Conservation (phyloP, 2,329 filamentous ascomycete genomes). For the Talaromyces sp. region DNA sequence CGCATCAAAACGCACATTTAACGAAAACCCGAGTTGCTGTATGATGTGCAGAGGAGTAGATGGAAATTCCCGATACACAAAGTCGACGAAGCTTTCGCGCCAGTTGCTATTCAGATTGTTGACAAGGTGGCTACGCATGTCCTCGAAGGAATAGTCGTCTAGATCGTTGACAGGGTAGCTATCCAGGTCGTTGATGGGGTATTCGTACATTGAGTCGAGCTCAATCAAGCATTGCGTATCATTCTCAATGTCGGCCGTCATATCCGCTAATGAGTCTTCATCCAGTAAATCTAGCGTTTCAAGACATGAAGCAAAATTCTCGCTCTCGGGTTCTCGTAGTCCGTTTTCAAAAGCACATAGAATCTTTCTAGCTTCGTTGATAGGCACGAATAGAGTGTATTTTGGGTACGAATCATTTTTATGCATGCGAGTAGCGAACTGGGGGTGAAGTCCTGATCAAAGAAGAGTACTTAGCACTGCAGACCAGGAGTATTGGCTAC, state of each 20-base stretch:
- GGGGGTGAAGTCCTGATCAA: neutral
- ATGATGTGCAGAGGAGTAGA: neutral
- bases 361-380: neutral
- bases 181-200: neutral
- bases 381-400: neutral
- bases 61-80: neutral
- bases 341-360: neutral
- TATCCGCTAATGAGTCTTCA: neutral
- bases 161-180: neutral
- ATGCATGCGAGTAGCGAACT: neutral
- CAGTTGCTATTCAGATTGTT: too few relatives aligned
- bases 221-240: neutral
- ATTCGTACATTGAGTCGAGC: neutral
- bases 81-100: neutral
- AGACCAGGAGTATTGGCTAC: neutral
- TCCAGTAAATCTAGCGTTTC: neutral
- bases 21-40: neutral
- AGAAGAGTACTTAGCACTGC: neutral
- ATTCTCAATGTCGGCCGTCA: neutral
- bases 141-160: too few relatives aligned
- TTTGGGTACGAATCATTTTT: neutral
- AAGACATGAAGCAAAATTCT: neutral
- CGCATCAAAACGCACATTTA: neutral
- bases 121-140: too few relatives aligned
- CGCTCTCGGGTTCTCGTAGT: neutral